These are phyloP conservation scores for Penicillium brevicompactum DNA, from an alignment of 2,329 filamentous ascomycete genomes.

Conservation along the genomic window DNA sequence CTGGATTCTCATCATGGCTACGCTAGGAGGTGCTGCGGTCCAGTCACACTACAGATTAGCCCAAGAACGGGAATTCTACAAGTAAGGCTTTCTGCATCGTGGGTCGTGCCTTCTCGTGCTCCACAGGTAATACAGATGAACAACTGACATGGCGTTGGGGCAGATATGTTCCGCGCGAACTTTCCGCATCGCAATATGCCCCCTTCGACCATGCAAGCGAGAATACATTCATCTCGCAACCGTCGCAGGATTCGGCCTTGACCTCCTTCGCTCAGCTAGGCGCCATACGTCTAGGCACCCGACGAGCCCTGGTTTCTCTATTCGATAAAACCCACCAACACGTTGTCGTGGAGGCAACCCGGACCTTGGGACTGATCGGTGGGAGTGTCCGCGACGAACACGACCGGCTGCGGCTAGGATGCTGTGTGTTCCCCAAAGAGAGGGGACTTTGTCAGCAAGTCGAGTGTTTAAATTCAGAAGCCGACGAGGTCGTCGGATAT, in stretches of 20 bases:
- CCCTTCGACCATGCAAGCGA: constrained; percentile 20
- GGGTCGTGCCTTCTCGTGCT: neutral
- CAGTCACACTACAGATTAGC: constrained; percentile 7
- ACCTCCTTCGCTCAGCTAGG: constrained; percentile 56
- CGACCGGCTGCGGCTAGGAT: constrained; percentile 34
- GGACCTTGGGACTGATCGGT: constrained; percentile 39
- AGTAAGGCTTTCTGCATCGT: constrained; percentile 8
- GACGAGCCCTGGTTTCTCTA: constrained; percentile 53
- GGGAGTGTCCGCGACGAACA: constrained; percentile 18
- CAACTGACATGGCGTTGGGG: no score
- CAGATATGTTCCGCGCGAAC: constrained; percentile 17
- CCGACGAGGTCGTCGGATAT: neutral
- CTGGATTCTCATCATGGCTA: no score
- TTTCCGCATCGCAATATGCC: constrained; percentile 26
- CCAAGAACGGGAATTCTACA: constrained; percentile 27
- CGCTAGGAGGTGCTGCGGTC: no score
- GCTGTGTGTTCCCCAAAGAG: constrained; percentile 31
- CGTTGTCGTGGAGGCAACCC: constrained; percentile 55
- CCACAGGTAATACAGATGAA: no score
- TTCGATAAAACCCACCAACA: constrained; percentile 54
- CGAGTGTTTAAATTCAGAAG: constrained; percentile 3
- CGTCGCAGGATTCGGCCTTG: constrained; percentile 40
- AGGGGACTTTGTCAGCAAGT: constrained; percentile 31
- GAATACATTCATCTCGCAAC: constrained; percentile 23
- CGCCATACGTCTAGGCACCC: constrained; percentile 44